Percentiles rank a stretch among this genome's conserved stretches.
phyloP scores from a whole-genome alignment of 2,329 filamentous ascomycete genomes.

The Neocatenulostroma microsporum region DNA sequence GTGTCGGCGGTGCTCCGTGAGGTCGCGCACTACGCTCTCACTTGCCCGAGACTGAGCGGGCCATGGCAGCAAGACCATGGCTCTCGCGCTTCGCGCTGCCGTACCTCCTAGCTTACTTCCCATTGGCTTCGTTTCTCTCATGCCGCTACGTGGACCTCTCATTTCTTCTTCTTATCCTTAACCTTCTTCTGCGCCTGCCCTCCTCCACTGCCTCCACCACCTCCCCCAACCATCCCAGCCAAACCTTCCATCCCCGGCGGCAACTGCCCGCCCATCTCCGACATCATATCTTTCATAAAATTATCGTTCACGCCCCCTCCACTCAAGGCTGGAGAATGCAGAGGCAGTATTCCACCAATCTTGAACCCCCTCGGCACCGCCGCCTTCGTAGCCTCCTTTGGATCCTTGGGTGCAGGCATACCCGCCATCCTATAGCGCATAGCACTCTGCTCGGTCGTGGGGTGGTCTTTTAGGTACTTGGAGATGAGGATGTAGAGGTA shows the following conservation, averaged over 20 bases:
- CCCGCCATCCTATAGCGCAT: slow-evolving; percentile 67
- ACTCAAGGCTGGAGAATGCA: slow-evolving; percentile 81
- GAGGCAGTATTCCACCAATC: slow-evolving; percentile 72
- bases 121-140: too few relatives aligned
- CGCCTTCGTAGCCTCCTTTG: slow-evolving; percentile 45
- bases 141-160: too few relatives aligned
- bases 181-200: slow-evolving; percentile 6
- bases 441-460: slow-evolving; percentile 64
- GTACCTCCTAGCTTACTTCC: too few relatives aligned
- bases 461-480: slow-evolving; percentile 66
- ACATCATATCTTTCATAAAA: slow-evolving; percentile 94
- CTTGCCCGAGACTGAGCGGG: too few relatives aligned
- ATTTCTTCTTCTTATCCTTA: slow-evolving; percentile 8
- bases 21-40: too few relatives aligned
- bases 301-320: slow-evolving; percentile 93
- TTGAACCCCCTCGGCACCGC: slow-evolving; percentile 76
- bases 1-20: too few relatives aligned
- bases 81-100: too few relatives aligned
- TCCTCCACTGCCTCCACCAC: slow-evolving; percentile 24
- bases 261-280: slow-evolving; percentile 58
- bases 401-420: slow-evolving; percentile 58
- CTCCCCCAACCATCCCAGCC: slow-evolving; percentile 21
- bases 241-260: slow-evolving; percentile 27
- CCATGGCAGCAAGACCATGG: too few relatives aligned
- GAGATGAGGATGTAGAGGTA: slow-evolving; percentile 79